Evolutionary conservation across 225 moss, liverwort and hornwort species (phyloP), one percentile per base, ranked within the genome.

Genomic region (Thuidium tamariscinum): DNA sequence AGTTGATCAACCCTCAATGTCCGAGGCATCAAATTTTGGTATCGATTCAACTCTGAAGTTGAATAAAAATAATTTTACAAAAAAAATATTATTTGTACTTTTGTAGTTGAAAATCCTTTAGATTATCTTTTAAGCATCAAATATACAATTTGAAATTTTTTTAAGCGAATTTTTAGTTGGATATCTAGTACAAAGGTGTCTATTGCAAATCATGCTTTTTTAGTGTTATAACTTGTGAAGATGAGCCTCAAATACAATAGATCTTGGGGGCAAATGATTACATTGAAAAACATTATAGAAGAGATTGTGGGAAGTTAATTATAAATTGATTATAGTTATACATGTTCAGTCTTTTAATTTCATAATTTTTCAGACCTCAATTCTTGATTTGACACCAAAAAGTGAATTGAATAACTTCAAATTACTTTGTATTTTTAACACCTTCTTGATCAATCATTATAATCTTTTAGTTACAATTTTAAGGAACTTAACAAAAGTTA

Each of bases 281-380:
- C 3, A 16, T 5, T 42, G 15, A 4, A 70, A 26, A 23, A 26
- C 42, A 5, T 42, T 70, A 3, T 41, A 26, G 1, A 69, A 1
- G 8, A 27, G 44, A 16, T 27, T 71, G 16, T 44, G 3, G 16
- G 3, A 27, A 29, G 3, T 1, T 1, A 0, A 2, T 1, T 1
- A 0, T 44, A 29, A 46, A 46, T 21, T 5, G 3, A 66, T 46
- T 5, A 29, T 44, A 0, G 29, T 27, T 16, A 15, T 42, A 3
- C 46, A 46, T 46, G 2, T 44, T 44, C 44, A 17, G 3, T 15
- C 29, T 1, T 46, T 9, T 29, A 44, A 17, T 16, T 6, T 72
- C 6, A 46, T 44, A 17, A 30, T 46, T 46, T 30, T 72, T 44
- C 5, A 29, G 16, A 17, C 18, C 1, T 46, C 17, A 46, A 46